A percentile compares a stretch with the other conserved stretches of the same genome.
Conservation (phyloP, 2,329 filamentous ascomycete genomes). For the Atkinsonella texensis region DNA sequence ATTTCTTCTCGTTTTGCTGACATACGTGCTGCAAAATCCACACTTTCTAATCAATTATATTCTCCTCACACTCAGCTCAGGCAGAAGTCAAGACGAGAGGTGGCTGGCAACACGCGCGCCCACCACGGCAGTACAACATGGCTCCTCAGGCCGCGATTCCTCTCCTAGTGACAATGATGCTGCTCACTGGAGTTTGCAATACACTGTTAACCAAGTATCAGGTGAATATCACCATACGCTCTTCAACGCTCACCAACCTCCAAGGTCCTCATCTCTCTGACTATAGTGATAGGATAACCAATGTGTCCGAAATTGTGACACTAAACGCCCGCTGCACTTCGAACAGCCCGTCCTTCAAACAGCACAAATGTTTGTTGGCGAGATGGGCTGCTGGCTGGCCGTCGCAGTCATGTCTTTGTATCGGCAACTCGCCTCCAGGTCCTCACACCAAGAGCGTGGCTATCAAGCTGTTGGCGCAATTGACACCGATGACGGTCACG, state of each 20-base stretch:
- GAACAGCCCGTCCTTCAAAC: constrained; percentile 96
- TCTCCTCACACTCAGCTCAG: neutral
- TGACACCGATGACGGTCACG: constrained; percentile 23
- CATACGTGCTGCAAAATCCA: neutral
- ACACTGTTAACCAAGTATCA: constrained; percentile 96
- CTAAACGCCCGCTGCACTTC: constrained; percentile 58
- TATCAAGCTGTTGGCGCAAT: constrained; percentile 53
- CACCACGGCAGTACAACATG: constrained; percentile 36
- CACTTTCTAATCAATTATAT: neutral
- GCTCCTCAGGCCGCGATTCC: constrained; percentile 61
- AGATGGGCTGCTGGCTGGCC: constrained; percentile 93
- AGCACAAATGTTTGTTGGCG: constrained; percentile 94
- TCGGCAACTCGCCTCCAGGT: constrained; percentile 38
- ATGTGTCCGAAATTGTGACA: constrained; percentile 84
- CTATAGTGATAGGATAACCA: constrained; percentile 65
- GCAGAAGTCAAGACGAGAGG: neutral
- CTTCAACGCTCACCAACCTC: no score
- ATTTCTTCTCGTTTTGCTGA: neutral
- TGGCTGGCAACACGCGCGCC: neutral
- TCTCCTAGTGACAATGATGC: constrained; percentile 89
- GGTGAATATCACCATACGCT: constrained; percentile 33
- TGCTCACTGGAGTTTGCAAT: constrained; percentile 91
- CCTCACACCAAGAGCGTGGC: constrained; percentile 33
- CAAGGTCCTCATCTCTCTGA: neutral
- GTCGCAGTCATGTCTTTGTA: constrained; percentile 59